These are phyloP conservation scores for Colletotrichum sp. DNA, from an alignment of 2,329 filamentous ascomycete genomes.

Conservation along the genomic window DNA sequence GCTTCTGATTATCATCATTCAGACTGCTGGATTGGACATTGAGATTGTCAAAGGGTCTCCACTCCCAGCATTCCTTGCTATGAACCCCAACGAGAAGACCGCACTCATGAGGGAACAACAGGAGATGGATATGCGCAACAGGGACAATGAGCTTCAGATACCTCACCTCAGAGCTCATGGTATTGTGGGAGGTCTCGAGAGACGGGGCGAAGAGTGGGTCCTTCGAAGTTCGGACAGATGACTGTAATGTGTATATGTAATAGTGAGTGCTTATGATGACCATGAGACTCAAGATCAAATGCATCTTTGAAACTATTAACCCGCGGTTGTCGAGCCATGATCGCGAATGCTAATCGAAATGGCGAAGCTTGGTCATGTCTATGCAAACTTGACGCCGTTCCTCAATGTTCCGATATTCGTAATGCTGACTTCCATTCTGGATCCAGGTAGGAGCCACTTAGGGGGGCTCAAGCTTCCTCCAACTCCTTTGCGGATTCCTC, in stretches of 20 bases:
- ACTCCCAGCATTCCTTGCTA: neutral
- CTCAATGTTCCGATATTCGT: constrained; percentile 43
- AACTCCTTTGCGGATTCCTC: constrained; percentile 31
- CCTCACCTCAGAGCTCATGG: neutral
- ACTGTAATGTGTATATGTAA: neutral
- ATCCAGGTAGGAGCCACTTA: constrained; percentile 41
- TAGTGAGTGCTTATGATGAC: neutral
- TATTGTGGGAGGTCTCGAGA: neutral
- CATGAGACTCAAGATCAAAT: neutral
- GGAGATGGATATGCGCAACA: neutral
- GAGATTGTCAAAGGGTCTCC: constrained; percentile 13
- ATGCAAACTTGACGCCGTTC: constrained; percentile 37
- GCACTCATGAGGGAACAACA: neutral
- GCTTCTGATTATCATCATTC: neutral
- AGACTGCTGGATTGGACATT: neutral
- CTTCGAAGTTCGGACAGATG: neutral
- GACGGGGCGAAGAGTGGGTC: neutral
- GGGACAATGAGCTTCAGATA: neutral
- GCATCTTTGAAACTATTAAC: neutral
- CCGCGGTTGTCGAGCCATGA: neutral
- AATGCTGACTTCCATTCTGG: constrained; percentile 43
- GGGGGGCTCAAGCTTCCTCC: constrained; percentile 48
- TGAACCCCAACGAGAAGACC: neutral
- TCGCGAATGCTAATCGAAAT: neutral
- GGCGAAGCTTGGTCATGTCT: neutral